Evolutionary conservation across 805 yeast species (phyloP), one percentile per base, ranked within the genome.

Genomic region (Candida andamanensis): DNA sequence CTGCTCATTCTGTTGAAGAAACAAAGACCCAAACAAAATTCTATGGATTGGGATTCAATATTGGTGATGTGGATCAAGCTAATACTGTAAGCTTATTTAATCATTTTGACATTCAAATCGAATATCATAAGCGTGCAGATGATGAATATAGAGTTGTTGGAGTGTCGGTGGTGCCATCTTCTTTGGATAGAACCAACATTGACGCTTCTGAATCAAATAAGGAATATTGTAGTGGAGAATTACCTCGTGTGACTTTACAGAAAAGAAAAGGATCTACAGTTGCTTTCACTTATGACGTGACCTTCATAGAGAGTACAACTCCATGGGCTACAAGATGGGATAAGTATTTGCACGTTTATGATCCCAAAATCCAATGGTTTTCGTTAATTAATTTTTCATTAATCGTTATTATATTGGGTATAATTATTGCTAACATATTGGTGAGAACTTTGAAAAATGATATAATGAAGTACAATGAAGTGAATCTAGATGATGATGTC

Each of bases 241-340:
- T 53, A 34, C 46, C 52, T 1, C 73, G 75, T 5, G 67, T 83
- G 19, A 45, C 47, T 3, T 66, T 85, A 45, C 62, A 60, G 30
- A 71, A 70, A 29, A 71, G 69, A 14, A 53, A 52, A 10, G 77
- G 71, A 21, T 71, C 79, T 5, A 52, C 56, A 1, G 95, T 90
- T n/a, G 52, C 68, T 13, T 92, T 77, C 63, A 75, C 95, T n/a
- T 92, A 92, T 59, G 79, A 92, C 2, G 92, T 90, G 13, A 62
- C 54, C 21, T 92, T 90, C 69, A 55, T 61, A 14, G 73, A 72
- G 33, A 80, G 90, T 6, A 68, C 66, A 5, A 84, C 92, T 2
- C 76, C 78, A 4, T 92, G 97, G 97, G 97, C 97, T 20, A 90
- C 97, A 2, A 79, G 98, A 63, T 92, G 98, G 98, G 98, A 92